Base-by-base conservation (phyloP, 768 basidiomycete species). In the Strobilomyces confusus region DNA sequence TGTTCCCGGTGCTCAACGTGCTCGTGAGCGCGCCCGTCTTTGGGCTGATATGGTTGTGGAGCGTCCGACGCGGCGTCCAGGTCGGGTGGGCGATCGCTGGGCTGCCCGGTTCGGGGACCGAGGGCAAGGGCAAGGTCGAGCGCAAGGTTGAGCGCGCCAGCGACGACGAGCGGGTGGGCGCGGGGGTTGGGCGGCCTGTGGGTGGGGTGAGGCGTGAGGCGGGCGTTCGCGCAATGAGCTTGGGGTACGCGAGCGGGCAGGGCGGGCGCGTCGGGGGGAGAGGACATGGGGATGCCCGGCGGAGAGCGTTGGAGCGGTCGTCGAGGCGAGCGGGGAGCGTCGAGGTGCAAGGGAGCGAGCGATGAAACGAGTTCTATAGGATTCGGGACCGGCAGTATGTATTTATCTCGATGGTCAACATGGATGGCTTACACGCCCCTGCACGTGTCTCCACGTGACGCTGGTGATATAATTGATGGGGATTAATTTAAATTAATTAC, bases 1-100 rank as follows among this genome's bases (percentile, higher is more conserved):
- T 97, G 37, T 97, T 82, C 66, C 73, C 87, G 0, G 92, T 95
- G 1, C 73, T 93, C 36, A 98, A 97, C 67, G 84, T 93, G 3
- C 78, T 92, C 15, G 64, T 94, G 42, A 84, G 86, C 63, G 87
- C 86, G 2, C 86, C 83, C 1, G 82, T 95, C 17, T 95, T 98
- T 65, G 80, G 75, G 8, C 67, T 91, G 26, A 76, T 81, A n/a
- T 98, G 90, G 90, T 63, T 93, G 15, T 97, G 92, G 92, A 90
- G 89, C 46, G 83, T 92, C 67, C 87, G 85, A 58, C 84, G 88
- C 44, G 80, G 87, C 20, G 65, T 93, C 22, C 85, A 95, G 62
- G 84, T 85, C 34, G 75, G 81, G 9, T 95, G 93, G 94, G 89
- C 86, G 13, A 65, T 89, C 11, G 80, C 81, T 5, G 86, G 86